Base-by-base conservation (phyloP, 768 basidiomycete species). In the Ramaria sp. region DNA sequence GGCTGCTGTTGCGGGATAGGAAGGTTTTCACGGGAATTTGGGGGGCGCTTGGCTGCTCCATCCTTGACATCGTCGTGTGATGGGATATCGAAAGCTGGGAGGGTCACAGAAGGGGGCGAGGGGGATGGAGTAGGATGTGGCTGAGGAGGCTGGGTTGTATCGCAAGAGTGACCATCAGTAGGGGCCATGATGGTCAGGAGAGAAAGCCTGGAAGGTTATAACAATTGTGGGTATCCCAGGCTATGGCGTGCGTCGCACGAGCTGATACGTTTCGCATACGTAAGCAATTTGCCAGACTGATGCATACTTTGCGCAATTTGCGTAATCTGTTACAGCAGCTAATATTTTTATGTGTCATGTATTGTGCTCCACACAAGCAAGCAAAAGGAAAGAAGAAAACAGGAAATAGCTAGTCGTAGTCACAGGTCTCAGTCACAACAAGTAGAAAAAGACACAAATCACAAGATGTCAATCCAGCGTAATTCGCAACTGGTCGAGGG, bases 401-500 rank as follows among this genome's bases (percentile, higher is more conserved):
- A 57, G 39, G 48, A 32, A 37, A 50, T 24, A 32, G 27, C 48
- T 22, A 24, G 30, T 30, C 48, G 16, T 10, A 12, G 34, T 25
- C 48, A 30, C 47, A 48, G 28, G 20, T 48, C 7, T n/a, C 47
- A 48, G 28, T 65, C 70, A 70, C 63, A 58, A 66, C 30, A 28
- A 20, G 36, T 20, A 49, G 37, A 32, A 48, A 16, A 49, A 56
- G 48, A 50, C 38, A 50, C n/a, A 13, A 67, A 62, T 70, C 51
- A 62, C 34, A 56, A 45, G 59, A 57, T 44, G 68, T 85, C 76
- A 92, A 70, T 97, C 93, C 72, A 97, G 78, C 69, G 85, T 82
- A 71, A 97, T 91, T 76, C 84, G 83, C 73, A 97, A 72, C 70
- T 96, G 84, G 67, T 98, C 94, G 69, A 93, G 75, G 69, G 95